Base-by-base conservation (phyloP, 305 asterid species). In the Fraxinus velutina region DNA sequence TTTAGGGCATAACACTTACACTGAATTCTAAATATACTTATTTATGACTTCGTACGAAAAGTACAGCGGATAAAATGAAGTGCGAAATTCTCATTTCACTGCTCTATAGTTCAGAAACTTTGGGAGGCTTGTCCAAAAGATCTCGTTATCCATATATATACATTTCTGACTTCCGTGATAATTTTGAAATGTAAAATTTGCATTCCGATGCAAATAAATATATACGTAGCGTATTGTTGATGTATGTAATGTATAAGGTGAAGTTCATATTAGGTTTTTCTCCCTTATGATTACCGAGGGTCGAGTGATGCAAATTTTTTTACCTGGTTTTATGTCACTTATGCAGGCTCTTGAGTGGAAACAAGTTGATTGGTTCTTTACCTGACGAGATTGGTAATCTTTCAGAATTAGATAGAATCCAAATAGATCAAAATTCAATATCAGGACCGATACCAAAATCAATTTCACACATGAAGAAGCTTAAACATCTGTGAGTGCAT, bases 301-400 rank as follows among this genome's bases (percentile, higher is more conserved):
- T 66, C 36, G 12, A 27, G 17, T 12, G 73, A 27, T 24, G 2
- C 27, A 57, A 57, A 19, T 21, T 47, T 42, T 82, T 85, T 47
- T 81, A 3, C 66, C 13, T 30, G 37, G 79, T 29, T 17, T 36
- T 39, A 22, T 55, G 73, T 47, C 80, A 33, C 36, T 39, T 73
- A 21, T 78, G 84, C 89, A 89, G 92, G 85, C 87, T 89, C 64
- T 62, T 89, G 79, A 89, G 82, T 82, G 92, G 92, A 70, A 89
- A 89, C 84, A 78, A 81, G 29, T 75, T 89, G 77, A 82, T 89
- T 7, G 92, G 92, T 33, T 75, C 87, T 60, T 86, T 89, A 72
- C 89, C 90, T 9, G 79, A 77, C 44, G 89, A 89, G 80, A 90
- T 89, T 12, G 90, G 90, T 12, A 68, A 87, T 79, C 89, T 87